A percentile compares a stretch with the other conserved stretches of the same genome.
Evolutionary conservation across 768 basidiomycete genomes (phyloP).

Genomic region (Pulveroboletus sp.): DNA sequence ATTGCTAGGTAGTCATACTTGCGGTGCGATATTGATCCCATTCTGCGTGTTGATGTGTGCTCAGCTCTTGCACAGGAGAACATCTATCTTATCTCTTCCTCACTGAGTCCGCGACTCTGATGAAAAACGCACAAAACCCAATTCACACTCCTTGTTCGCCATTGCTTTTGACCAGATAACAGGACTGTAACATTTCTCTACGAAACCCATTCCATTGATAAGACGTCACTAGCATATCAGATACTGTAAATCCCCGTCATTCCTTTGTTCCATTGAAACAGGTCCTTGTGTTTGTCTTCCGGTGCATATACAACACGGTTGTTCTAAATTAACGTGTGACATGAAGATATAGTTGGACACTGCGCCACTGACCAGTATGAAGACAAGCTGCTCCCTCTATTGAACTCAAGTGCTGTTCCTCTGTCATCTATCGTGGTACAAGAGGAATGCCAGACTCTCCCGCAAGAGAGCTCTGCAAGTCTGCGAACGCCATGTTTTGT

Average conservation of each 20-base stretch:
- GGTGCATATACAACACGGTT: slow-evolving; percentile 20
- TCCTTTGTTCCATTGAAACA: slow-evolving; percentile 23
- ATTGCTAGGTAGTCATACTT: slow-evolving; percentile 51
- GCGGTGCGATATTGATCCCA: slow-evolving; percentile 35
- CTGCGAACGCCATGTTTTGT: slow-evolving; percentile 82
- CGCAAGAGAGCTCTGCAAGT: slow-evolving; percentile 46
- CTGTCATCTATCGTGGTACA: slow-evolving; percentile 5
- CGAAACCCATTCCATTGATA: slow-evolving; percentile 12
- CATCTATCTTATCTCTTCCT: slow-evolving; percentile 2
- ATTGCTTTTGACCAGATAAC: slow-evolving; percentile 13
- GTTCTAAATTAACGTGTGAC: slow-evolving; percentile 10
- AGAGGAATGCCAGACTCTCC: slow-evolving; percentile 25
- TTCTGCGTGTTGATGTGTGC: slow-evolving; percentile 20
- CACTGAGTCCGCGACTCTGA: slow-evolving; percentile 26
- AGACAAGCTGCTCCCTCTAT: neutral
- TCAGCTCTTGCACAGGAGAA: slow-evolving; percentile 18
- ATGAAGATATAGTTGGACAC: slow-evolving; percentile 10
- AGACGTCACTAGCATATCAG: slow-evolving; percentile 23
- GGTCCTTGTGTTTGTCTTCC: slow-evolving; percentile 17
- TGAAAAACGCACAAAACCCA: slow-evolving; percentile 17
- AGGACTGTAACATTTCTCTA: slow-evolving; percentile 29
- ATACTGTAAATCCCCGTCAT: slow-evolving; percentile 25
- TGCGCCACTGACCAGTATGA: neutral
- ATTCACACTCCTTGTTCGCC: slow-evolving; percentile 19
- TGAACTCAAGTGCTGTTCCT: neutral